Conservation (phyloP, 202 grass and related monocot species). For the Alloteropsis angusta region DNA sequence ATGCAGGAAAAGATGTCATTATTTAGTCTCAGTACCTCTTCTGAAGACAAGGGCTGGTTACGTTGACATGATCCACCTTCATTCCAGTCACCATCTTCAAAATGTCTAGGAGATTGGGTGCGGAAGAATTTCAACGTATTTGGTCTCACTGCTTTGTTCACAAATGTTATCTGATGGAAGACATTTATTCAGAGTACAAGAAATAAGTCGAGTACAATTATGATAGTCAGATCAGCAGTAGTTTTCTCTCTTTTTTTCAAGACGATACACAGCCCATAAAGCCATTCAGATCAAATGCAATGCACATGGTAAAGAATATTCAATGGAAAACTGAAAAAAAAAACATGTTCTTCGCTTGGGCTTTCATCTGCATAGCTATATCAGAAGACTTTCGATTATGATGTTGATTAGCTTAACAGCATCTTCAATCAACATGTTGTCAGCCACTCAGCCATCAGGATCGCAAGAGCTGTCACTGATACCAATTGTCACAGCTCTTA, state of each 20-base stretch:
- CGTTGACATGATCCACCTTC: constrained; percentile 64
- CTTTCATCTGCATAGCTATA: too few species aligned
- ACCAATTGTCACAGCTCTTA: too few species aligned
- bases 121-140: constrained; percentile 60
- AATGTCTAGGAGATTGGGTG: constrained; percentile 90
- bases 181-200: constrained; percentile 1
- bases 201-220: not conserved
- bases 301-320: not conserved
- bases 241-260: not conserved
- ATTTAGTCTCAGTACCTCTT: constrained; percentile 40
- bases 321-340: not conserved
- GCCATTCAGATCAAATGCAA: not conserved
- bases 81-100: constrained; percentile 97
- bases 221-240: not conserved
- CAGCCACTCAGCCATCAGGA: too few species aligned
- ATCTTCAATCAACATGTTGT: too few species aligned
- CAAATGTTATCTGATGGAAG: constrained; percentile 45
- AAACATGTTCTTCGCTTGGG: too few species aligned
- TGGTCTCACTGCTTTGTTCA: constrained; percentile 34
- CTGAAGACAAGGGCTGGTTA: constrained; percentile 36
- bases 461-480: too few species aligned
- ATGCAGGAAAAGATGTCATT: not conserved
- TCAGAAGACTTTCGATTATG: too few species aligned
- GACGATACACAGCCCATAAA: not conserved
- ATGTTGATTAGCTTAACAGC: too few species aligned